These are phyloP conservation scores for Monosporascus ibericus DNA, from an alignment of 2,329 filamentous ascomycete genomes.

Conservation along the genomic window DNA sequence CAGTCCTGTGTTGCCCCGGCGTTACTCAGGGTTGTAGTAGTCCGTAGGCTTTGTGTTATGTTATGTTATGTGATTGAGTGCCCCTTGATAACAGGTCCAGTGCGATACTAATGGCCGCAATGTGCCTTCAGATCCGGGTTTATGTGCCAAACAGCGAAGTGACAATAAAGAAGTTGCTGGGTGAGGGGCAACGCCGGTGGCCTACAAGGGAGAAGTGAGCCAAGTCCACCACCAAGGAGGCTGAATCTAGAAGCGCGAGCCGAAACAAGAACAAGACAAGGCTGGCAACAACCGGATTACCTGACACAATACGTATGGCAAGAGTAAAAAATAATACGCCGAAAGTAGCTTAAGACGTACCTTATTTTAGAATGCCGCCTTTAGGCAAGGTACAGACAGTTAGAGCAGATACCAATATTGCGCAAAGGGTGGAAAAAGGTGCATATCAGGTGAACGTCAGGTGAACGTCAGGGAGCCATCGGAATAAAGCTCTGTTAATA, in stretches of 20 bases:
- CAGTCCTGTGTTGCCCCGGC: not conserved
- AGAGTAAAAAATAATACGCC: too few species aligned
- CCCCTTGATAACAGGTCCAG: not conserved
- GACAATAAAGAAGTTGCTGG: not conserved
- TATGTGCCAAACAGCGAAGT: not conserved
- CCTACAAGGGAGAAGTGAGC: not conserved
- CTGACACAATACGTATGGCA: too few species aligned
- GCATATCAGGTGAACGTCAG: too few species aligned
- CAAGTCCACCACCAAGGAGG: not conserved
- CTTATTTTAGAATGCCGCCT: too few species aligned
- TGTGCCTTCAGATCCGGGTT: not conserved
- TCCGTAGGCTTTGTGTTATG: not conserved
- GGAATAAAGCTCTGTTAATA: too few species aligned
- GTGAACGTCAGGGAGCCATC: too few species aligned
- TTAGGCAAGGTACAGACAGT: too few species aligned
- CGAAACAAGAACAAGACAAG: not conserved
- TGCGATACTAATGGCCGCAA: too few species aligned
- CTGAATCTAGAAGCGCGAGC: constrained; percentile 1
- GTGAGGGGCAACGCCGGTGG: not conserved
- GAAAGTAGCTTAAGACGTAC: not conserved
- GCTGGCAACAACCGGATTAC: too few species aligned
- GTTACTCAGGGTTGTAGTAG: not conserved
- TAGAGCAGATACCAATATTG: too few species aligned
- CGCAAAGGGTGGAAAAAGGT: too few species aligned
- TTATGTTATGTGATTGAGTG: not conserved